Evolutionary conservation across 2,329 filamentous ascomycete species (phyloP), one percentile per base, ranked within the genome.

Genomic region (Coniochaeta prunicola): DNA sequence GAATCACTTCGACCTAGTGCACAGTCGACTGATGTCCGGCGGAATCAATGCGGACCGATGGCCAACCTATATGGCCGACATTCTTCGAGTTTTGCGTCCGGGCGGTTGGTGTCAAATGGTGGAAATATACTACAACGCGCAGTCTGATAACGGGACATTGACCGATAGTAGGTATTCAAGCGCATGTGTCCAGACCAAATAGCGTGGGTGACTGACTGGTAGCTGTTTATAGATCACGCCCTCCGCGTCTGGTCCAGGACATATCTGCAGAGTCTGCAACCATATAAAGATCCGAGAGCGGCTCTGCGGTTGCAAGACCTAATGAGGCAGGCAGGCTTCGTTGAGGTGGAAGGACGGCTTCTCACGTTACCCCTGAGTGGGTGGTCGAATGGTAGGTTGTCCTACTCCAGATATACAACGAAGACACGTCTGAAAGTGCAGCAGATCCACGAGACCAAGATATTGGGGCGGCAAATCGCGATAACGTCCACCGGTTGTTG

Each of bases 91-190:
- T 10, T 76, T 92, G 62, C 87, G 84, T 56, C 87, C 86, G 6
- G 88, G 87, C 2, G 92, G 92, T 1, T 96, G 91, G 91, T 82
- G 89, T 60, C 91, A 96, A 68, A 87, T 96, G 81, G 83, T 90
- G n/a, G 92, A 96, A 69, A 83, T 92, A 66, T 91, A 96, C 68
- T 88, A 87, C 71, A 91, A 91, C 63, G 86, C 90, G 28, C 92
- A 96, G 70, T 96, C 91, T 0, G 86, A 93, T 65, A 96, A 90
- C 66, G 91, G 91, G 5, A 85, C 84, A n/a, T 75, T 94, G 65
- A 86, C 84, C 12, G 80, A 86, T 56, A 78, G 84, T 80, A 67
- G 71, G 79, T 30, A 30, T 38, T 19, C 10, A 12, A 28, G 45
- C 3, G 24, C 21, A 5, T 26, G 19, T 5, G 24, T 17, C 24